Evolutionary conservation across 768 basidiomycete species (phyloP).

Genomic region (Fibroporia radiculosa): DNA sequence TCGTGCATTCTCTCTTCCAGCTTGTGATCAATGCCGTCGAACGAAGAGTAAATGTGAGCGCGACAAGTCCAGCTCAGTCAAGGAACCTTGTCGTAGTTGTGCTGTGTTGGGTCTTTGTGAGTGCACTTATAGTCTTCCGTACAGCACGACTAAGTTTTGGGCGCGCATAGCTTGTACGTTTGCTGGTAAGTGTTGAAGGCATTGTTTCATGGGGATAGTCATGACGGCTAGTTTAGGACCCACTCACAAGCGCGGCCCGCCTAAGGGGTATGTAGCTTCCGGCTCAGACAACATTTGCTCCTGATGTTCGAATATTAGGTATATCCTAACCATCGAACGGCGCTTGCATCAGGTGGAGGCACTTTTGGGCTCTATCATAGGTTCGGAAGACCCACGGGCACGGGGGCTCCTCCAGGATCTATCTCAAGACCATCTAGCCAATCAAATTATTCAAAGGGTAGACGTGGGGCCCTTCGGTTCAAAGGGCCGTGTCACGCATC

Average conservation of each 20-base stretch:
- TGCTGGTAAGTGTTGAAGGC: conserved; percentile 10
- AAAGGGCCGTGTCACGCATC: conserved; percentile 19
- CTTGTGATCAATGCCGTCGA: conserved; percentile 31
- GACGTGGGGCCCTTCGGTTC: conserved; percentile 29
- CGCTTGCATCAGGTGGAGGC: conserved; percentile 38
- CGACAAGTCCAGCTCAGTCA: conserved; percentile 12
- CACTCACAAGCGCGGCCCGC: conserved; percentile 26
- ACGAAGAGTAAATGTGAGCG: conserved; percentile 31
- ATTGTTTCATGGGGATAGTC: neutral
- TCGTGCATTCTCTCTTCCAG: conserved; percentile 8
- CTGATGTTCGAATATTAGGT: conserved; percentile 15
- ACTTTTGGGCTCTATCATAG: conserved; percentile 32
- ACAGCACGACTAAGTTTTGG: neutral
- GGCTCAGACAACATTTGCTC: neutral
- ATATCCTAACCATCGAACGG: conserved; percentile 36
- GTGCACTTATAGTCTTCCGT: conserved; percentile 6
- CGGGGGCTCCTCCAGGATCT: conserved; percentile 27
- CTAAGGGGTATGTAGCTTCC: conserved; percentile 22
- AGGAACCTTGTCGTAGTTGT: conserved; percentile 24
- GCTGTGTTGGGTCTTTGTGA: conserved; percentile 19
- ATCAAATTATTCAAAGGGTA: conserved; percentile 30
- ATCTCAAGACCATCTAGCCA: conserved; percentile 28
- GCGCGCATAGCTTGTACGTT: conserved; percentile 20
- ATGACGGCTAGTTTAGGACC: conserved; percentile 12
- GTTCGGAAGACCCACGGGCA: conserved; percentile 32